A percentile compares a stretch with the other conserved stretches of the same genome.
Evolutionary conservation across 1,284 basidiomycete genomes (phyloP).

Genomic region (Inonotus hispidus): DNA sequence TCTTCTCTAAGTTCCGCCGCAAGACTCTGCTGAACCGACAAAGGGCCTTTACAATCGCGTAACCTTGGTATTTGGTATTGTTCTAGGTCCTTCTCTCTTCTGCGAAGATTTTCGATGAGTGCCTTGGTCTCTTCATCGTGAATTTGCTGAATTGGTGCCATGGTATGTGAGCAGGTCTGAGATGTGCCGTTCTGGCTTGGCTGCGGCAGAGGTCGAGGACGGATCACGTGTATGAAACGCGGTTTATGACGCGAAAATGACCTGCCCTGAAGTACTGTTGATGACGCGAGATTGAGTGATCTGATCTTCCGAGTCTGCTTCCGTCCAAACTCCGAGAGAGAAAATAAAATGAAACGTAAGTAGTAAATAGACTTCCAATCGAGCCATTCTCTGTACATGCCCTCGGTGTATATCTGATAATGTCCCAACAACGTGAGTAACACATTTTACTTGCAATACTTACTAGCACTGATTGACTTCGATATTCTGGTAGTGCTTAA

Average conservation of each 20-base stretch:
- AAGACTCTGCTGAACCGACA: conserved; percentile 64
- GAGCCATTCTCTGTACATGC: neutral
- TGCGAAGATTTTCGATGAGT: conserved; percentile 46
- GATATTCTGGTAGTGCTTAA: conserved; percentile 10
- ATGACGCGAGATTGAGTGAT: neutral
- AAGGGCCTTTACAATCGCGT: conserved; percentile 56
- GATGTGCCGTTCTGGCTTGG: neutral
- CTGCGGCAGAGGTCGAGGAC: no score
- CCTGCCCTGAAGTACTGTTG: neutral
- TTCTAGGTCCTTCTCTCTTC: conserved; percentile 58
- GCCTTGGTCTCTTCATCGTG: conserved; percentile 45
- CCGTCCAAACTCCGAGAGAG: neutral
- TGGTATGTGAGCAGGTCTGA: conserved; percentile 24
- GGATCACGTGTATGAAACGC: neutral
- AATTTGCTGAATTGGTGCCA: conserved; percentile 57
- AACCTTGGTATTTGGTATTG: conserved; percentile 74
- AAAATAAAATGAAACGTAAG: neutral
- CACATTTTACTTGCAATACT: no score
- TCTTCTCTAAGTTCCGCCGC: conserved; percentile 74
- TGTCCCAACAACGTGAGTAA: neutral
- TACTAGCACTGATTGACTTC: no score
- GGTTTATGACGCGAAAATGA: neutral
- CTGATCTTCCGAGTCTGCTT: neutral
- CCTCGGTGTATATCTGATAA: neutral
- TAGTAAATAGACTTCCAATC: neutral